phyloP scores from a whole-genome alignment of 2,329 filamentous ascomycete species.

The Xylariaceae sp. region DNA sequence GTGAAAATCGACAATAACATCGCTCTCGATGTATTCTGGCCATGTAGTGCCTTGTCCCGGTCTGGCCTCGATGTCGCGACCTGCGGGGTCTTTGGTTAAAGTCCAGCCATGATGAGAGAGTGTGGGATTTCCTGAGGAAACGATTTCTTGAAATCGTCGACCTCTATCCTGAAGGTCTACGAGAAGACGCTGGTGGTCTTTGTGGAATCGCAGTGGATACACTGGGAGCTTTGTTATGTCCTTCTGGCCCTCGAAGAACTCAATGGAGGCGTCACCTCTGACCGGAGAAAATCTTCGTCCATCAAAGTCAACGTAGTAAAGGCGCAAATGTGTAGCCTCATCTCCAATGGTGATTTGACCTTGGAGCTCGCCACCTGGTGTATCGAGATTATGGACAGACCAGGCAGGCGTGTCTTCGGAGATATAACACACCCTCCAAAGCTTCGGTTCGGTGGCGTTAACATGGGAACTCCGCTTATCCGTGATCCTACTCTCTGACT shows the following conservation, averaged over 20 bases:
- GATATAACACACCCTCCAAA: conserved; percentile 29
- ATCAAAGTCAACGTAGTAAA: conserved; percentile 31
- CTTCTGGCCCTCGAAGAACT: conserved; percentile 26
- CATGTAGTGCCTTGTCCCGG: conserved; percentile 21
- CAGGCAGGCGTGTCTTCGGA: conserved; percentile 28
- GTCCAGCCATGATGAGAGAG: conserved; percentile 29
- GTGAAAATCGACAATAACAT: conserved; percentile 29
- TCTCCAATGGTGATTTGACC: conserved; percentile 10
- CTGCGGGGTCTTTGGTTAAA: conserved; percentile 25
- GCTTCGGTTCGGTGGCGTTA: conserved; percentile 23
- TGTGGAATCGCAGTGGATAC: conserved; percentile 28
- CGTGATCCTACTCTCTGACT: conserved; percentile 17
- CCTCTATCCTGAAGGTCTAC: conserved; percentile 24
- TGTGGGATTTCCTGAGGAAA: conserved; percentile 24
- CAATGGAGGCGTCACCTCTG: conserved; percentile 25
- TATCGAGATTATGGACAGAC: conserved; percentile 24
- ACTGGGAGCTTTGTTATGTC: conserved; percentile 30
- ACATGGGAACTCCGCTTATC: conserved; percentile 24
- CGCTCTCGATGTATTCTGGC: conserved; percentile 29
- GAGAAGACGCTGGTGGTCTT: conserved; percentile 20
- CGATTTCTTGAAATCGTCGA: conserved; percentile 25
- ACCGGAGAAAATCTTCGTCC: conserved; percentile 26
- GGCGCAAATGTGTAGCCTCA: conserved; percentile 27
- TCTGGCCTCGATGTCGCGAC: conserved; percentile 21
- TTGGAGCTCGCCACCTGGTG: conserved; percentile 21